phyloP scores from a whole-genome alignment of 768 basidiomycete species.

The Rhizopogon rudus region DNA sequence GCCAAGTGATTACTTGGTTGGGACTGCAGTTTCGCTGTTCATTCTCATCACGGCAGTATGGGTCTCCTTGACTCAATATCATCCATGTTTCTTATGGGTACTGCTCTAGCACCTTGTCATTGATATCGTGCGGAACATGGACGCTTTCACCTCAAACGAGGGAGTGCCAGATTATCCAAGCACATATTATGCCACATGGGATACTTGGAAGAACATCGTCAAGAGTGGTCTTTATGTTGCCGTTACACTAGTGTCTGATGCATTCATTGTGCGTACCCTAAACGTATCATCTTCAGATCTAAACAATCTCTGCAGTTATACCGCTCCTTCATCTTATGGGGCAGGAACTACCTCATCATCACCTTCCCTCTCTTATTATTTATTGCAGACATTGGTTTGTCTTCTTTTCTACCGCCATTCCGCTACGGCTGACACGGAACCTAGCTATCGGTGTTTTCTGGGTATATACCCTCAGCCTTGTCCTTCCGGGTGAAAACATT shows the following conservation, averaged over 20 bases:
- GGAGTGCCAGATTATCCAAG: conserved; percentile 9
- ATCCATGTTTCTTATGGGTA: not conserved
- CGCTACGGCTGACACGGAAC: not conserved
- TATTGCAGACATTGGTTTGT: conserved; percentile 23
- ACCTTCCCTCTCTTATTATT: conserved; percentile 18
- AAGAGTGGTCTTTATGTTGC: conserved; percentile 20
- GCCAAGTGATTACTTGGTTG: conserved; percentile 8
- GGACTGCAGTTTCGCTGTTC: conserved; percentile 9
- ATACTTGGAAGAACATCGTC: conserved; percentile 16
- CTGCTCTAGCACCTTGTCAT: conserved; percentile 18
- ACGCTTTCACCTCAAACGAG: conserved; percentile 17
- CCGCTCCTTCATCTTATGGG: conserved; percentile 22
- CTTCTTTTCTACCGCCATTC: too few relatives aligned
- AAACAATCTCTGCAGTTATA: conserved; percentile 12
- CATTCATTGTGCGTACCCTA: conserved; percentile 19
- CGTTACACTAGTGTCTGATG: conserved; percentile 20
- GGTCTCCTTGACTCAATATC: not conserved
- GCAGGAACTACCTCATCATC: conserved; percentile 11
- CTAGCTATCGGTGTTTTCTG: conserved; percentile 16
- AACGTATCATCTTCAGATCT: not conserved
- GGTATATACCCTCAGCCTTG: conserved; percentile 12
- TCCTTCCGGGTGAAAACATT: conserved; percentile 15
- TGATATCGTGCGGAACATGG: conserved; percentile 18
- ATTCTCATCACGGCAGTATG: conserved; percentile 8
- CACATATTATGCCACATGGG: conserved; percentile 14